These are phyloP conservation scores for Coprinopsis marcescibilis DNA, from an alignment of 768 basidiomycete genomes.

Conservation along the genomic window DNA sequence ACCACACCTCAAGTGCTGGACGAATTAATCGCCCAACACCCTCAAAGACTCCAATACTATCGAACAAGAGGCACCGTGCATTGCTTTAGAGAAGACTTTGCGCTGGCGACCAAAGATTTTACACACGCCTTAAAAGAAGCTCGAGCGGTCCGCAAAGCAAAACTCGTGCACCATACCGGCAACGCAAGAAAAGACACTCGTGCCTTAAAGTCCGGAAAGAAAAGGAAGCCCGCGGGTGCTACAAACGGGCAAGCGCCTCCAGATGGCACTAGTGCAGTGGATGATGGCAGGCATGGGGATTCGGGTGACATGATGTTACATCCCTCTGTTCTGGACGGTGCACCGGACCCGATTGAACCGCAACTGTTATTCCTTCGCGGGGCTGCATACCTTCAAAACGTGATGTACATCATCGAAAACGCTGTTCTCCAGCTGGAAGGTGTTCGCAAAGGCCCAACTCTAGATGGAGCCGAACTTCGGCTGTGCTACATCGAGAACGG, in stretches of 20 bases:
- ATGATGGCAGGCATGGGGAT: slow-evolving; percentile 39
- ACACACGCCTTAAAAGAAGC: slow-evolving; percentile 78
- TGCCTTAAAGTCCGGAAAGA: slow-evolving; percentile 35
- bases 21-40: slow-evolving; percentile 65
- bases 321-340: slow-evolving; percentile 67
- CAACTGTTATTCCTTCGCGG: slow-evolving; percentile 82
- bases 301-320: slow-evolving; percentile 57
- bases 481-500: slow-evolving; percentile 73
- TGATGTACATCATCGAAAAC: slow-evolving; percentile 66
- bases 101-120: slow-evolving; percentile 70
- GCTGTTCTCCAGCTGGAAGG: slow-evolving; percentile 68
- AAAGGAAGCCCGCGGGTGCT: slow-evolving; percentile 45
- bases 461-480: slow-evolving; percentile 71
- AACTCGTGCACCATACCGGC: slow-evolving; percentile 45
- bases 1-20: slow-evolving; percentile 76
- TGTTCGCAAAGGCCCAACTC: slow-evolving; percentile 48
- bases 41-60: slow-evolving; percentile 78
- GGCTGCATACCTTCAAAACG: slow-evolving; percentile 77
- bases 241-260: slow-evolving; percentile 62
- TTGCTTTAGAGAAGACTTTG: slow-evolving; percentile 81
- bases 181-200: slow-evolving; percentile 27
- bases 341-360: slow-evolving; percentile 83
- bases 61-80: slow-evolving; percentile 89
- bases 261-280: slow-evolving; percentile 54
- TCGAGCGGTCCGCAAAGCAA: slow-evolving; percentile 62